These are phyloP conservation scores for Saturnispora ahearnii DNA, from an alignment of 805 yeast genomes.

Conservation along the genomic window DNA sequence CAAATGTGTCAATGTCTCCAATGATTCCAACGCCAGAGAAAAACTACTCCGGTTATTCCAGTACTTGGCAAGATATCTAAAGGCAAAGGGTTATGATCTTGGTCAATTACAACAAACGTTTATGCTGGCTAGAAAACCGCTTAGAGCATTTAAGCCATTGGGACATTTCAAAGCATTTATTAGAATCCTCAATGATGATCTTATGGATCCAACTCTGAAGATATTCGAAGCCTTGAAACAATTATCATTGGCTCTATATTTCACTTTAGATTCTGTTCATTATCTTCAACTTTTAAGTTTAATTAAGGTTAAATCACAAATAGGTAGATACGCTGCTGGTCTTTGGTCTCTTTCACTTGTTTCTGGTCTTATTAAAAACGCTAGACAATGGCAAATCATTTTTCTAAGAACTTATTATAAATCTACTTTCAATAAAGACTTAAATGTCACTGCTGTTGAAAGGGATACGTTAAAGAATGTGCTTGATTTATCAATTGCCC, in stretches of 20 bases:
- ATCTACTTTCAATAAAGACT: constrained; percentile 5
- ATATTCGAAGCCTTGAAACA: constrained; percentile 46
- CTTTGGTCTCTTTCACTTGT: constrained; percentile 72
- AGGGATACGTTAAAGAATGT: constrained; percentile 69
- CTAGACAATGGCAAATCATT: constrained; percentile 44
- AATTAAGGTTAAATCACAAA: constrained; percentile 27
- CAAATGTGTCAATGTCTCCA: constrained; percentile 54
- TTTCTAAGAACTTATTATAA: constrained; percentile 9
- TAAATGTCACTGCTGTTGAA: constrained; percentile 30
- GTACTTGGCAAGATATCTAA: constrained; percentile 49
- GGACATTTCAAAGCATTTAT: constrained; percentile 62
- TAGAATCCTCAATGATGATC: constrained; percentile 58
- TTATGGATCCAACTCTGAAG: constrained; percentile 50
- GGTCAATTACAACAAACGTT: constrained; percentile 5
- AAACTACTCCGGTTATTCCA: constrained; percentile 72
- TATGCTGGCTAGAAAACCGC: constrained; percentile 50
- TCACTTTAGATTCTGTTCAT: constrained; percentile 53
- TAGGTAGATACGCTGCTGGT: constrained; percentile 52
- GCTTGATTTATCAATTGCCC: constrained; percentile 67
- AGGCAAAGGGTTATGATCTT: background rate
- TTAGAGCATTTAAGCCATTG: constrained; percentile 78
- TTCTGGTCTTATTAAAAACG: constrained; percentile 52
- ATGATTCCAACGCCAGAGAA: constrained; percentile 64
- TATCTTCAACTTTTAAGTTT: constrained; percentile 22
- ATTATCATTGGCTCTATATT: constrained; percentile 53